Conservation (phyloP, 2,329 filamentous ascomycete species). For the Ustulina deusta region DNA sequence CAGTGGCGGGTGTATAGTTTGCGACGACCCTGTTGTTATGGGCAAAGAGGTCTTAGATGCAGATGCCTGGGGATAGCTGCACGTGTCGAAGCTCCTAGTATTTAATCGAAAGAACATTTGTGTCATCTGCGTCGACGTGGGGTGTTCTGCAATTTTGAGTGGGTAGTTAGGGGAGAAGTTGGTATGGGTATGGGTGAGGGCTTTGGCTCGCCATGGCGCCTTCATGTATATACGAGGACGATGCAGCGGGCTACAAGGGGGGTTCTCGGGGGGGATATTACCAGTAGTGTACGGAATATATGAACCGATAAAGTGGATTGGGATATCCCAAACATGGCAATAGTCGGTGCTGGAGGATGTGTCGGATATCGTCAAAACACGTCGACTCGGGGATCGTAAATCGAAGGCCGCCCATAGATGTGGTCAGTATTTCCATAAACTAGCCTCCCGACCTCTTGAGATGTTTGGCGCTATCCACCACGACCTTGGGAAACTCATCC, state of each 20-base stretch:
- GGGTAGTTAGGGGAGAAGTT: background rate
- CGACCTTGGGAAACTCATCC: slow-evolving; percentile 55
- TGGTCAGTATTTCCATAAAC: slow-evolving; percentile 24
- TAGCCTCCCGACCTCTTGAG: slow-evolving; percentile 22
- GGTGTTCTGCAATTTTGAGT: background rate
- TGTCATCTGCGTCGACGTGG: background rate
- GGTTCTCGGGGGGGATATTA: background rate
- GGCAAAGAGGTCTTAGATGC: background rate
- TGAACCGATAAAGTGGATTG: background rate
- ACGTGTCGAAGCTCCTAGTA: background rate
- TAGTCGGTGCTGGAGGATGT: too few species aligned
- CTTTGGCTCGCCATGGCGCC: background rate
- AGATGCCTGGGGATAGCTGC: background rate
- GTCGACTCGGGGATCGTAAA: background rate
- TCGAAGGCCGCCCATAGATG: background rate
- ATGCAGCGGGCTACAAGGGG: background rate
- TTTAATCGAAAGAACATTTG: background rate
- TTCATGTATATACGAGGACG: background rate
- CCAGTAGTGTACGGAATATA: background rate
- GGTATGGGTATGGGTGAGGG: too few species aligned
- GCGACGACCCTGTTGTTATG: background rate
- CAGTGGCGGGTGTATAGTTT: background rate
- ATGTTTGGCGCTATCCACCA: slow-evolving; percentile 49
- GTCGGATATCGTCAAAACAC: background rate
- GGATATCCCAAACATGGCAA: background rate